phyloP scores from a whole-genome alignment of 495 filamentous ascomycete species.

The Neurospora sp. region DNA sequence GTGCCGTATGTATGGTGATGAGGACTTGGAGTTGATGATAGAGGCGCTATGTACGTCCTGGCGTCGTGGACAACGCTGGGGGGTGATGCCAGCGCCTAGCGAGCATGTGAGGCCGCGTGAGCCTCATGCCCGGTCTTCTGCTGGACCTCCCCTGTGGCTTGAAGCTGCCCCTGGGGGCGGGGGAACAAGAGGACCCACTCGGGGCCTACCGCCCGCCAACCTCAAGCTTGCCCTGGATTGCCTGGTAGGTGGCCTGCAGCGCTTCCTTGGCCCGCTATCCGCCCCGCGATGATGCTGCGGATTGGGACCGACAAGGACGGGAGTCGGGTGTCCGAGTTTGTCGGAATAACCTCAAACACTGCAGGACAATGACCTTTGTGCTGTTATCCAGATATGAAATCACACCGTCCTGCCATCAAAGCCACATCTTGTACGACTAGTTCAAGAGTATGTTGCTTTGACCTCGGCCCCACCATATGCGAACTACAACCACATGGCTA shows the following conservation, averaged over 20 bases:
- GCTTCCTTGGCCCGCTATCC: neutral
- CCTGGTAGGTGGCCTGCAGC: neutral
- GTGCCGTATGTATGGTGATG: neutral
- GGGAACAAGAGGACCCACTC: neutral
- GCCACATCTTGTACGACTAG: neutral
- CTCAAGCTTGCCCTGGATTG: neutral
- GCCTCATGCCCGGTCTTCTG: neutral
- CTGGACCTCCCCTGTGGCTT: neutral
- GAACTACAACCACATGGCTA: neutral
- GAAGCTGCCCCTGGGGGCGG: neutral
- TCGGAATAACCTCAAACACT: neutral
- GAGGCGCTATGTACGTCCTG: conserved; percentile 1
- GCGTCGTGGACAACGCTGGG: conserved; percentile 6
- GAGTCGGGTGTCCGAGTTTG: neutral
- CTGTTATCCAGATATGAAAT: neutral
- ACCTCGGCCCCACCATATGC: conserved; percentile 1
- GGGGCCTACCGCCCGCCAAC: neutral
- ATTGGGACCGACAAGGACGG: neutral
- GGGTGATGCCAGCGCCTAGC: neutral
- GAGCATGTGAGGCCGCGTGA: neutral
- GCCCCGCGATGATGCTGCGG: neutral
- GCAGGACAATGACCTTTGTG: neutral
- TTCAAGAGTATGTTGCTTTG: neutral
- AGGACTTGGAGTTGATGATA: neutral
- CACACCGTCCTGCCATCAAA: neutral